phyloP scores from a whole-genome alignment of 352 stramenopile species.

The Elongisporangium undulatum region DNA sequence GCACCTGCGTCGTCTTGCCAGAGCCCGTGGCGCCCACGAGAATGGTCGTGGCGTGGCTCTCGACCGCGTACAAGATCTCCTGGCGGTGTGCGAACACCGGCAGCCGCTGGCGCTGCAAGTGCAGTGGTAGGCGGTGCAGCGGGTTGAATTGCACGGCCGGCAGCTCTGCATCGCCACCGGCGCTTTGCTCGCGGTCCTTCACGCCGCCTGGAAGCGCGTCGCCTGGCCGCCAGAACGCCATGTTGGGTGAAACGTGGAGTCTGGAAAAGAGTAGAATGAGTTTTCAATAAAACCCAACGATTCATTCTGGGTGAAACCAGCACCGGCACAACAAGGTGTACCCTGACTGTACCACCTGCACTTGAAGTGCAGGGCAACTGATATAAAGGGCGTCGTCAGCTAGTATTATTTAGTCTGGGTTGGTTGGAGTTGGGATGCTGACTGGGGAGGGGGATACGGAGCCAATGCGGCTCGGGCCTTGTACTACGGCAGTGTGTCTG shows the following conservation, averaged over 20 bases:
- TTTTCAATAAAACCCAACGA: neutral
- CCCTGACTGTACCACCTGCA: too few relatives aligned
- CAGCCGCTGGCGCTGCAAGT: constrained; percentile 55
- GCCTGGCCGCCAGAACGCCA: constrained; percentile 73
- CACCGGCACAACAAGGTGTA: too few relatives aligned
- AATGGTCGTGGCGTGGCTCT: constrained; percentile 85
- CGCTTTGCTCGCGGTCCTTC: constrained; percentile 17
- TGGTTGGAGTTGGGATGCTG: neutral
- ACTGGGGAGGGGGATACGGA: neutral
- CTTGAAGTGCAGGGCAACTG: neutral
- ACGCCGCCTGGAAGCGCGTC: constrained; percentile 22
- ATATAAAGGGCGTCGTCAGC: neutral
- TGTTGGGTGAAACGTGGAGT: constrained; percentile 2
- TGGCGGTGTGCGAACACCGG: constrained; percentile 86
- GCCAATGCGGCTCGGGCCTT: neutral
- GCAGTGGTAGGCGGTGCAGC: constrained; percentile 50
- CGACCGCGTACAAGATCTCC: constrained; percentile 90
- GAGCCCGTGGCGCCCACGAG: constrained; percentile 91
- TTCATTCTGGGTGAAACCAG: neutral
- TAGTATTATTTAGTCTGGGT: neutral
- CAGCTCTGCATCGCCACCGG: constrained; percentile 26
- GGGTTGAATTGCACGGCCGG: constrained; percentile 58
- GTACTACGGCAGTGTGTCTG: too few relatives aligned
- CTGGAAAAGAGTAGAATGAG: neutral
- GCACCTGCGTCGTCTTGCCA: constrained; percentile 93